Evolutionary conservation across 2,329 filamentous ascomycete species (phyloP), one percentile per base, ranked within the genome.

Genomic region (Aspergillus sp.): DNA sequence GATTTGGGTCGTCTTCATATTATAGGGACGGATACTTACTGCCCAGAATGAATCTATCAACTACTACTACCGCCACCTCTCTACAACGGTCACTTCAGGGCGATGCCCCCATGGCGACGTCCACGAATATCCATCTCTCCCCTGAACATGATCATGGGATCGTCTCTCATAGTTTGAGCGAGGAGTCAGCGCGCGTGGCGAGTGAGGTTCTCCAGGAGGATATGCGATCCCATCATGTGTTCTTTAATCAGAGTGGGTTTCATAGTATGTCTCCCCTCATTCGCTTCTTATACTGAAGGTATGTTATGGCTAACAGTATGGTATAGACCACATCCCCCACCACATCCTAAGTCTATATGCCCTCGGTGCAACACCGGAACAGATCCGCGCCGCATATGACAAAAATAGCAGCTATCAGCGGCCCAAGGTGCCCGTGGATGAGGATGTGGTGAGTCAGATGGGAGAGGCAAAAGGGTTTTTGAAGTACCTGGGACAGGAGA

Each of bases 291-390:
- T 8, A 3, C 7, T 15, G 3, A 15, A 6, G 3, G 2, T 19
- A 41, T n/a, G 2, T 27, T 3, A 27, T 36, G 11, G 3, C 32
- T 30, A 25, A 53, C 1, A 25, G 13, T 41, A 3, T 27, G 25
- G 11, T n/a, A 6, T 52, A 80, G 78, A 96, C 73, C 92, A 96
- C 70, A 91, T 95, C 62, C 83, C 83, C 3, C 92, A 96, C 68
- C 88, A 92, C 38, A 77, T 96, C 5, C 83, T 96, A 10, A 87
- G 88, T 15, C 79, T 95, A 30, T 96, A 89, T 73, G 89, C 90
- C 36, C 86, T 95, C 1, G 88, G 89, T 0, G 91, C 90, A 7
- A 77, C 83, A 0, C 73, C 87, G 0, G 72, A 81, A 0, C 73
- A 84, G 17, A 81, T 97, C 3, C 81, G 88, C 66, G 76, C 77